Percentiles rank a stretch among this genome's conserved stretches.
Conservation (phyloP, 148 eudicot genomes). For the Rhododendron kiyosumense region DNA sequence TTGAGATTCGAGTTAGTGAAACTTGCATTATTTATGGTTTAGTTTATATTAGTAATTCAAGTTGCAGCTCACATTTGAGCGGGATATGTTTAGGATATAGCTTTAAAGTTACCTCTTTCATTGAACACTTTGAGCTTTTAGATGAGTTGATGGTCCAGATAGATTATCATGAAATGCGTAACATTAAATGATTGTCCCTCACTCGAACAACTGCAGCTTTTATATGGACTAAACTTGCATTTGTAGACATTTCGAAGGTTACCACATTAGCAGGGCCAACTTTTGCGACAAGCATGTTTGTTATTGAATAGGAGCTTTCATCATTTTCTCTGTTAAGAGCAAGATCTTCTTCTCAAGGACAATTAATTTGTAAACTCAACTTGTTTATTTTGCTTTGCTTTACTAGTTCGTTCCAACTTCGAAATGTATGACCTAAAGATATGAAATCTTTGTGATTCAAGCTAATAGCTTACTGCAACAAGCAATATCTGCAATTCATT, state of each 20-base stretch:
- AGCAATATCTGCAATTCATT: neutral
- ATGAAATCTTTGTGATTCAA: neutral
- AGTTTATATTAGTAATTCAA: neutral
- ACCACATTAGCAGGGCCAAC: neutral
- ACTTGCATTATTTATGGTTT: neutral
- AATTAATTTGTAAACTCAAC: neutral
- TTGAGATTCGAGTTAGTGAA: neutral
- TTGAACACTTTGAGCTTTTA: neutral
- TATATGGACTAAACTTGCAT: neutral
- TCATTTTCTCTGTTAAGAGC: neutral
- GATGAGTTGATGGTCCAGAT: neutral
- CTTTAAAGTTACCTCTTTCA: neutral
- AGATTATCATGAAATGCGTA: neutral
- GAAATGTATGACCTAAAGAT: neutral
- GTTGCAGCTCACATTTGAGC: neutral
- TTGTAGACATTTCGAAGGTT: neutral
- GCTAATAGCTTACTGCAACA: neutral
- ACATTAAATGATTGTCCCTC: neutral
- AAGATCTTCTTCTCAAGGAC: slow-evolving; percentile 2
- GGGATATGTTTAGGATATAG: neutral
- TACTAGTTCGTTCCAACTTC: neutral
- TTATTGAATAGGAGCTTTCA: neutral
- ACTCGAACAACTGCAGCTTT: neutral
- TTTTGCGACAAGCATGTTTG: neutral
- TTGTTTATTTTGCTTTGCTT: neutral